Base-by-base conservation (phyloP, 805 yeast species). In the Lipomyces kockii region DNA sequence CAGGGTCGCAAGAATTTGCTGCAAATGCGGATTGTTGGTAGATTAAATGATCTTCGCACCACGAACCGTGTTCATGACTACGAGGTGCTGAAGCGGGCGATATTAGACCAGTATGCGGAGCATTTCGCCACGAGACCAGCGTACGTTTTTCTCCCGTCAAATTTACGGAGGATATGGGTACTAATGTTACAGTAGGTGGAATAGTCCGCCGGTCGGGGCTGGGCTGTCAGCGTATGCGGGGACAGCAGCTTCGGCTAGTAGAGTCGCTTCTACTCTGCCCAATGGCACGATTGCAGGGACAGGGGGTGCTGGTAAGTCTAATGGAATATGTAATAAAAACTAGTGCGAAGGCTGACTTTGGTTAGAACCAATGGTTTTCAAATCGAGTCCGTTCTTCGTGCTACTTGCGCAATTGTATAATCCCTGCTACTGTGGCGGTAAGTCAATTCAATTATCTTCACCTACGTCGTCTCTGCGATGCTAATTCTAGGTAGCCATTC, bases 1-100 rank as follows among this genome's bases (percentile, higher is more conserved):
- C 74, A 82, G 5, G 96, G 95, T 0, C 79, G 86, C 51, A 91
- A 91, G 76, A 82, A 83, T 25, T 89, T 85, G 43, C 77, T 90
- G 14, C 83, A 83, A 62, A 86, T 85, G 46, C 80, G 92, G 43
- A 76, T 91, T 6, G 75, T 79, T 60, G 78, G 77, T n/a, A 83
- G 80, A 71, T 71, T 87, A 49, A 78, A 70, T 27, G 58, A 51
- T 2, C 57, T 67, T 20, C 61, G 67, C 8, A 17, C 43, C 12
- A n/a, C 32, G 52, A 57, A 58, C 54, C 53, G 35, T 14, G 55
- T 12, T 11, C 49, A 7, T 55, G 57, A 54, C 3, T 68, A 66
- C 49, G 63, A 59, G 51, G 5, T 11, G 12, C 32, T 52, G 22
- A 62, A 62, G 52, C 9, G 43, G 9, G 51, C 29, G 6, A 66